These are phyloP conservation scores for Fusarium nelsonii DNA, from an alignment of 2,329 filamentous ascomycete genomes.

Conservation along the genomic window DNA sequence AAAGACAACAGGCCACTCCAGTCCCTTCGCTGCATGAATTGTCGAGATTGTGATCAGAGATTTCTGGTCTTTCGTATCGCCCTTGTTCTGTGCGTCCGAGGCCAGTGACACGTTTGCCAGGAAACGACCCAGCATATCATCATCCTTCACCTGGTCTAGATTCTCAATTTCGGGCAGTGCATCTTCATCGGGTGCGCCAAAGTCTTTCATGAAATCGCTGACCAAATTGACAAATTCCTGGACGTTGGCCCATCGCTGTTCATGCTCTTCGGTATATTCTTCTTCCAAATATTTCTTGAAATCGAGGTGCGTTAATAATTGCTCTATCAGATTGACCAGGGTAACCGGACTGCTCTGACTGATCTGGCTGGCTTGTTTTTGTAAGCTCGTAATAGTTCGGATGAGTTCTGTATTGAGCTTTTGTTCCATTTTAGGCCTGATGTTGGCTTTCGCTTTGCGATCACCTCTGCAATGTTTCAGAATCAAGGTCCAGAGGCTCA, in stretches of 20 bases:
- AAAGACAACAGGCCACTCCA: slow-evolving; percentile 97
- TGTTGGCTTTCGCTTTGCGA: slow-evolving; percentile 61
- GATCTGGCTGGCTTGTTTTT: slow-evolving; percentile 48
- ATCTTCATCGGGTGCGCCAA: slow-evolving; percentile 63
- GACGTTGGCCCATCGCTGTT: slow-evolving; percentile 87
- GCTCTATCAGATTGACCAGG: slow-evolving; percentile 64
- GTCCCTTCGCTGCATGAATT: slow-evolving; percentile 93
- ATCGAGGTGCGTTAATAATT: slow-evolving; percentile 72
- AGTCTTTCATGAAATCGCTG: slow-evolving; percentile 72
- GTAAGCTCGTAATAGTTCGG: slow-evolving; percentile 55
- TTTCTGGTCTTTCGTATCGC: slow-evolving; percentile 66
- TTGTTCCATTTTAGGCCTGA: slow-evolving; percentile 64
- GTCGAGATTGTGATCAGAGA: slow-evolving; percentile 89
- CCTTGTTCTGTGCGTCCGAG: slow-evolving; percentile 77
- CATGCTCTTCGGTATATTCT: slow-evolving; percentile 79
- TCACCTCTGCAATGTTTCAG: slow-evolving; percentile 65
- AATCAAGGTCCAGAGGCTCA: slow-evolving; percentile 82
- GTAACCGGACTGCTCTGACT: slow-evolving; percentile 48
- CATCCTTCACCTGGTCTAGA: slow-evolving; percentile 75
- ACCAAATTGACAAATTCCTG: slow-evolving; percentile 88
- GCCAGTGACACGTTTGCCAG: slow-evolving; percentile 92
- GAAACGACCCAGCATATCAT: slow-evolving; percentile 77
- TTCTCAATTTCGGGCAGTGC: slow-evolving; percentile 76
- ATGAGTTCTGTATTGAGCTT: slow-evolving; percentile 66
- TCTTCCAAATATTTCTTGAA: slow-evolving; percentile 81